Evolutionary conservation across 1,284 basidiomycete species (phyloP), one percentile per base, ranked within the genome.

Genomic region (Ceratobasidium papillatum): DNA sequence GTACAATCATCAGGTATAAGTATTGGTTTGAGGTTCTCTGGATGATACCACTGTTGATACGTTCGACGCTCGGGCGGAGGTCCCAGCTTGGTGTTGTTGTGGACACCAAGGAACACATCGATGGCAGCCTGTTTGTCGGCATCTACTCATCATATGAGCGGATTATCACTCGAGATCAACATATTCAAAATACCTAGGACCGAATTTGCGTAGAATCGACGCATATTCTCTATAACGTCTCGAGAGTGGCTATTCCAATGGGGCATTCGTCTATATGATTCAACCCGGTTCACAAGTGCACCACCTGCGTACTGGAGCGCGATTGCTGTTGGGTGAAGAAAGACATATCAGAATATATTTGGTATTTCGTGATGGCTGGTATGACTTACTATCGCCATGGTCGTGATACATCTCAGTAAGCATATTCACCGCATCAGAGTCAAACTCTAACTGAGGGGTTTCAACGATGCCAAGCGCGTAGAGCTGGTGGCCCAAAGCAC

Each of bases 401-500:
- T 98, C 95, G 81, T 99, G 96, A 82, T 98, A 99, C 96, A 99
- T 99, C 83, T 99, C 96, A 0, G 96, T 99, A 78, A 99, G 82
- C 89, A 99, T 96, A 81, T 98, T 95, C 62, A 98, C 94, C 0
- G 95, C 96, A 81, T 98, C 97, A 11, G 94, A 96, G 79, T 98
- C 96, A 80, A 98, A 98, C 0, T 91, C 89, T 30, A 99, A 85
- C 78, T 94, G 90, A 0, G 97, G 95, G 75, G 85, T 91, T 22
- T 91, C 89, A 30, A 95, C 91, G 22, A 96, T 87, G 1, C 98
- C 98, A 0, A 99, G 88, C 0, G 96, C 96, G 80, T 98, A 96
- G 8, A 99, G 86, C 81, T 99, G 98, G 82, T 99, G 96, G 0
- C 95, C 96, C 14, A 99, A 86, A 0, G 94, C 97, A 14, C 94